Evolutionary conservation across 495 filamentous ascomycete species (phyloP), one percentile per base, ranked within the genome.

Genomic region (Letharia lupina): DNA sequence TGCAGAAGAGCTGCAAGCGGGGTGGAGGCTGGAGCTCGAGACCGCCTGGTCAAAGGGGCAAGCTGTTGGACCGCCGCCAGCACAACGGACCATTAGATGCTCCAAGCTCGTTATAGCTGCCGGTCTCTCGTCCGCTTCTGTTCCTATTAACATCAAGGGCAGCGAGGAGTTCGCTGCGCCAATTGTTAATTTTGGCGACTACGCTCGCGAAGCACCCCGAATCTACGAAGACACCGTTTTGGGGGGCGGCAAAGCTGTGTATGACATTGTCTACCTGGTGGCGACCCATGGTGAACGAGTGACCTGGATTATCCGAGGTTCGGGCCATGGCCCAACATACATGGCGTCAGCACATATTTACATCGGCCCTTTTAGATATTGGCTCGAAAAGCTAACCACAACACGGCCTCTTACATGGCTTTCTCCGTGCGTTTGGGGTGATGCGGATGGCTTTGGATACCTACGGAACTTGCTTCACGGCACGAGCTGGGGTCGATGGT

Each of bases 241-340:
- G 59, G 89, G 91, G 18, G 87, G 83, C 12, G 85, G 83, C 1
- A 96, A 95, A 73, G 89, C 87, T 6, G 89, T 83, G 2, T 91
- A 84, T 80, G 91, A 95, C 78, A 84, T 84, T 4, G 90, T 85
- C 0, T 91, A 91, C 69, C 78, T 81, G 4, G 88, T 85, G 70
- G 87, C 84, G 2, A 79, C 81, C 0, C 77, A 80, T 1, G 90
- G 88, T 3, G 78, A 87, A 60, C 76, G 84, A 41, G 88, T 96
- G 4, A 80, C 91, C 67, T 91, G 86, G 90, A 77, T 96, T 39
- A 91, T 96, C 66, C 82, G 92, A 65, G 83, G 85, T 45, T 87
- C 82, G 10, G 91, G 91, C 4, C 85, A 89, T 72, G 91, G 90
- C 1, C 87, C 89, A 0, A 70, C 70, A 13, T 93, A 87, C 83